A percentile compares a stretch with the other conserved stretches of the same genome.
Conservation (phyloP, 2,329 filamentous ascomycete species). For the Pseudofabraea citricarpa region DNA sequence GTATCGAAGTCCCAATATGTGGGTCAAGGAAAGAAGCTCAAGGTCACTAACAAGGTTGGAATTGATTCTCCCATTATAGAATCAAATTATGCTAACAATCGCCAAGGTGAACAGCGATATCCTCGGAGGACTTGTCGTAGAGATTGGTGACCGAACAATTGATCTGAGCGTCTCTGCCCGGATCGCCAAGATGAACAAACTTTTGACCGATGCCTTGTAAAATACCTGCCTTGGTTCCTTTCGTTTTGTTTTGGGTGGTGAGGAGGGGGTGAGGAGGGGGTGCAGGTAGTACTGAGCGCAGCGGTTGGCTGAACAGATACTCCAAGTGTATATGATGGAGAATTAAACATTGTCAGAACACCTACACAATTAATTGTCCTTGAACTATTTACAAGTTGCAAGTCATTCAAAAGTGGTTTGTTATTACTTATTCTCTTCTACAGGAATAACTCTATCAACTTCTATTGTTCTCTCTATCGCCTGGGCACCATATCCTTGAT, state of each 20-base stretch:
- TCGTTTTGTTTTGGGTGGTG: slow-evolving; percentile 26
- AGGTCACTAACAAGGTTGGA: slow-evolving; percentile 82
- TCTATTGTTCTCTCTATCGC: no score
- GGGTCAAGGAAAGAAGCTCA: slow-evolving; percentile 92
- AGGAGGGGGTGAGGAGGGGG: slow-evolving; percentile 5
- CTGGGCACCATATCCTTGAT: no score
- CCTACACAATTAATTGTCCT: no score
- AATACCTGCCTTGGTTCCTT: slow-evolving; percentile 31
- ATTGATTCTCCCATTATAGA: not conserved
- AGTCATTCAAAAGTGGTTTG: no score
- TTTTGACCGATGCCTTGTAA: slow-evolving; percentile 95
- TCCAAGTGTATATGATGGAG: slow-evolving; percentile 12
- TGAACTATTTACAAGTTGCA: no score
- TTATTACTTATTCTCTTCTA: no score
- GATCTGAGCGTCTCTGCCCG: slow-evolving; percentile 93
- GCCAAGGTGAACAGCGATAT: slow-evolving; percentile 87
- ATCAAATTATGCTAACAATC: slow-evolving; percentile 2
- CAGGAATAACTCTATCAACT: no score
- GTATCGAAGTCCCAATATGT: slow-evolving; percentile 87
- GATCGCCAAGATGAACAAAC: slow-evolving; percentile 99
- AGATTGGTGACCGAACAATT: slow-evolving; percentile 96
- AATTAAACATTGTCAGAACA: slow-evolving; percentile 2
- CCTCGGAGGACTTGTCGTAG: slow-evolving; percentile 87
- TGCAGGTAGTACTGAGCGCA: no score
- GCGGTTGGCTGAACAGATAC: slow-evolving; percentile 2